Conservation (phyloP, 805 yeast genomes). For the Schwanniomyces occidentalis region DNA sequence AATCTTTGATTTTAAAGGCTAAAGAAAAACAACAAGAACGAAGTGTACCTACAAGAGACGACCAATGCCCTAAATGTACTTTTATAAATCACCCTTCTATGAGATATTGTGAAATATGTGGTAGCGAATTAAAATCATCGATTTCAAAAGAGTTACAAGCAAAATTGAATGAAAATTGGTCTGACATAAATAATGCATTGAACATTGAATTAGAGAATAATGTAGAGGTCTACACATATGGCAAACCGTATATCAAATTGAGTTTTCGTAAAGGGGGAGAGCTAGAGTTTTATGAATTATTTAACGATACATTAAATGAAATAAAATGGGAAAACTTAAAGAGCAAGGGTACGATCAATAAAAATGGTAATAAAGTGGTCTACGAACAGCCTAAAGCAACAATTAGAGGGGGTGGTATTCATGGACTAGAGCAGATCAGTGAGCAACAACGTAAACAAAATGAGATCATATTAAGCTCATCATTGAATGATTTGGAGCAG, state of each 20-base stretch:
- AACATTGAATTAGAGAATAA: slow-evolving; percentile 27
- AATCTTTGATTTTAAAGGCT: slow-evolving; percentile 9
- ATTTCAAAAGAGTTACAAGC: slow-evolving; percentile 10
- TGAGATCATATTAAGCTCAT: slow-evolving; percentile 60
- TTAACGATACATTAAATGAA: slow-evolving; percentile 43
- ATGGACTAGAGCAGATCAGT: slow-evolving; percentile 61
- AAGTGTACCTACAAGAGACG: slow-evolving; percentile 11
- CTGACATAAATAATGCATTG: slow-evolving; percentile 11
- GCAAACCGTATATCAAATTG: slow-evolving; percentile 52
- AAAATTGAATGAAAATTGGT: slow-evolving; percentile 1
- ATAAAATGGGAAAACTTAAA: slow-evolving; percentile 49
- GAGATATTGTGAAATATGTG: slow-evolving; percentile 84
- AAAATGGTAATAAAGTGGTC: slow-evolving; percentile 30
- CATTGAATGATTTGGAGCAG: slow-evolving; percentile 74
- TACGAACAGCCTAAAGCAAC: slow-evolving; percentile 5
- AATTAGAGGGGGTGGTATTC: slow-evolving; percentile 57
- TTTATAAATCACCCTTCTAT: slow-evolving; percentile 82
- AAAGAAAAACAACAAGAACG: background rate
- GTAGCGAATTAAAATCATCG: slow-evolving; percentile 40
- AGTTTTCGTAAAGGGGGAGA: slow-evolving; percentile 80
- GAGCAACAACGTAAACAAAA: slow-evolving; percentile 56
- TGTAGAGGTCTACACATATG: slow-evolving; percentile 33
- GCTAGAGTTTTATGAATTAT: slow-evolving; percentile 47
- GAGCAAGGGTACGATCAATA: slow-evolving; percentile 35
- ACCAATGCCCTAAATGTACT: slow-evolving; percentile 62